Conservation (phyloP, 305 asterid genomes). For the Caryopteris hybrid region DNA sequence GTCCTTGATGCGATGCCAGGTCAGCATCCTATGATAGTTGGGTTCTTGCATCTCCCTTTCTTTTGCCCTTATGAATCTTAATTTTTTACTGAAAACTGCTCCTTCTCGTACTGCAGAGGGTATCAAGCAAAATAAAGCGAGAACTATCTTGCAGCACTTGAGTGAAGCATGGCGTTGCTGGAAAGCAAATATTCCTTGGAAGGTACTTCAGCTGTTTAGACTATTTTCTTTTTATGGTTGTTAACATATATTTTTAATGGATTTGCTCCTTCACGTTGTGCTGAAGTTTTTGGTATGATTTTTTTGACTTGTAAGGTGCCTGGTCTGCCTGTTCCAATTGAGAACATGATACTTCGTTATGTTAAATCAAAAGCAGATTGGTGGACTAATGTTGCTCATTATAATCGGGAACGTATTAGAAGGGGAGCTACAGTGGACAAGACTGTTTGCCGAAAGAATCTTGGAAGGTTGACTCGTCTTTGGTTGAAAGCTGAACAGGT, state of each 20-base stretch:
- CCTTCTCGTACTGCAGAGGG: constrained; percentile 55
- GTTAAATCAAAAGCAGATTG: constrained; percentile 99
- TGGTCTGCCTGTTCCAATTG: constrained; percentile 98
- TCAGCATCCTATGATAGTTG: constrained; percentile 9
- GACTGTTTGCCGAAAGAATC: constrained; percentile 98
- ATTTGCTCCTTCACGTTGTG: not conserved
- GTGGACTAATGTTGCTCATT: constrained; percentile 99
- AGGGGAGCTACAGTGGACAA: constrained; percentile 99
- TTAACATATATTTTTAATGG: not conserved
- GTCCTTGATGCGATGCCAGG: constrained; percentile 99
- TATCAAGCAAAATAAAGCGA: constrained; percentile 94
- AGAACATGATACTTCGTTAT: constrained; percentile 98
- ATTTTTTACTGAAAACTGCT: not conserved
- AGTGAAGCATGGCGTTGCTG: constrained; percentile 99
- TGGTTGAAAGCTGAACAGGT: constrained; percentile 99
- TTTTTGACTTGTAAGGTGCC: constrained; percentile 55
- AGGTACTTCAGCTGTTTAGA: constrained; percentile 37
- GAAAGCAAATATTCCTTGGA: constrained; percentile 99
- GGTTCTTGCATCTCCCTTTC: not conserved
- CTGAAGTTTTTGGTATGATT: not conserved
- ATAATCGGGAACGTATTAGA: constrained; percentile 96
- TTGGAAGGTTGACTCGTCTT: constrained; percentile 98
- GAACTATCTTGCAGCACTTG: constrained; percentile 96
- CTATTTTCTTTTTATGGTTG: not conserved
- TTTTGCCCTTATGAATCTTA: not conserved